Evolutionary conservation across 306 rosid species (phyloP), one percentile per base, ranked within the genome.

Genomic region (Fragaria vesca): DNA sequence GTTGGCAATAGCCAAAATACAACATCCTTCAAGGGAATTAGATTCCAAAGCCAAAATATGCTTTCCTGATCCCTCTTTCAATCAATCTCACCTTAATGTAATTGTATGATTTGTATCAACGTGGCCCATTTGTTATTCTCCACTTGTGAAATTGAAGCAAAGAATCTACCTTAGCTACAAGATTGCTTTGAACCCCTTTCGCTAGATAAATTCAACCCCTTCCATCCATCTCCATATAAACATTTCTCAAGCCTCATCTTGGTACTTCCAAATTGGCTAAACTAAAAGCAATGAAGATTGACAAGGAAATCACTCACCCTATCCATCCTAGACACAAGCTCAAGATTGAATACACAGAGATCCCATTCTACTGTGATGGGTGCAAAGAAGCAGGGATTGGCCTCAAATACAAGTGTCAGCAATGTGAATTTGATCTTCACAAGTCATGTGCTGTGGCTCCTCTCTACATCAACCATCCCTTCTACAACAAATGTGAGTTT

Each of bases 341-440:
- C 36, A 81, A 72, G 79, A 80, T 83, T 5, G 89, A 83, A 47
- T 81, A 83, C 83, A 83, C 87, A 0, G 91, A 88, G 75, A 77
- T 61, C 54, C 91, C 91, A 8, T 88, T 81, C 83, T 63, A 80
- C 75, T 88, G 91, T 43, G 87, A 85, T n/a, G 91, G 91, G 13
- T 88, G 91, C 86, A 85, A 88, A 75, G 91, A 85, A 80, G 89
- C 83, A 1, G 91, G 91, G 0, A 85, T 88, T 12, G 91, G 89
- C 71, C 84, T 77, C 71, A 83, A 83, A 76, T 88, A 88, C 91
- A 85, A 74, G 76, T 88, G 89, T 74, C 75, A 34, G 18, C 70
- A 65, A 55, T 88, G 89, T 69, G 84, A 79, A 32, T 88, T 88
- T 47, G 82, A 83, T 51, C 55, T 85, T 16, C 91, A 88, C 83